phyloP scores from a whole-genome alignment of 2,329 filamentous ascomycete species.

The Colletotrichum incanum region DNA sequence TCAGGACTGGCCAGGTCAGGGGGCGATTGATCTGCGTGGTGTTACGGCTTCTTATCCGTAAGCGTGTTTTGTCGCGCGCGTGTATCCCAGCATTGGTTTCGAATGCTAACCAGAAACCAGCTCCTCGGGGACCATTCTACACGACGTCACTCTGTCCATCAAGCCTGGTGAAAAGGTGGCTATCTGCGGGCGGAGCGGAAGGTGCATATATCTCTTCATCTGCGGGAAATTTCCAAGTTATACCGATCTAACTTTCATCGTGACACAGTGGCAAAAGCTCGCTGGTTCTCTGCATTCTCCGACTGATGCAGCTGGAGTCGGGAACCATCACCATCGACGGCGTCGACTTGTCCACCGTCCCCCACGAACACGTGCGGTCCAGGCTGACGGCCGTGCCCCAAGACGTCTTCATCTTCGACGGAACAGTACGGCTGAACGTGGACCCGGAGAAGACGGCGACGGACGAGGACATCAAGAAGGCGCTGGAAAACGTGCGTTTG shows the following conservation, averaged over 20 bases:
- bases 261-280: slow-evolving; percentile 63
- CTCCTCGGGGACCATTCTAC: no score
- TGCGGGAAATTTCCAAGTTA: no score
- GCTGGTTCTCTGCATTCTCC: slow-evolving; percentile 53
- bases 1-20: no score
- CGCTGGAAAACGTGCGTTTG: slow-evolving; percentile 62
- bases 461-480: slow-evolving; percentile 59
- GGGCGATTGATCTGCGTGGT: background rate
- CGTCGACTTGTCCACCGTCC: slow-evolving; percentile 52
- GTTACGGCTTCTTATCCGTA: slow-evolving; percentile 25
- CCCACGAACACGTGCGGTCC: slow-evolving; percentile 46
- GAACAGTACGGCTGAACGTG: slow-evolving; percentile 63
- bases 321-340: slow-evolving; percentile 63
- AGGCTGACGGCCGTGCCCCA: slow-evolving; percentile 63
- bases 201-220: no score
- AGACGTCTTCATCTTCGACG: slow-evolving; percentile 64
- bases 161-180: no score
- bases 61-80: no score
- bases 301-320: slow-evolving; percentile 60
- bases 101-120: no score
- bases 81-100: no score
- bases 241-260: background rate
- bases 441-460: slow-evolving; percentile 57
- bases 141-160: no score
- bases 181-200: no score